Percentiles rank a stretch among this genome's conserved stretches.
Conservation (phyloP, 345 rosid species). For the Barbarea vulgaris region DNA sequence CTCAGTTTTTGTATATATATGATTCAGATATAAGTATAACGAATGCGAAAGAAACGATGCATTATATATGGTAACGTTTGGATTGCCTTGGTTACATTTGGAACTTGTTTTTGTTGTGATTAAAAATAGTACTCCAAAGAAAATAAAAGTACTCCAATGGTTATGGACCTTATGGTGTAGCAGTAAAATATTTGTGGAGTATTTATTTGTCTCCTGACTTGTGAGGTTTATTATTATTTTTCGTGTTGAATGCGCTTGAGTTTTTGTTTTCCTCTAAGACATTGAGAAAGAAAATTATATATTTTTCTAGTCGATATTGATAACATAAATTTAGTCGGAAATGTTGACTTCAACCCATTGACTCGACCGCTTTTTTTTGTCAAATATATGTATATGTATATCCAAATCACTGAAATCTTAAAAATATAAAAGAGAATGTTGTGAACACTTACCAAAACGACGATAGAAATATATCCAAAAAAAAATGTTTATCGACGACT, state of each 20-base stretch:
- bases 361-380: not conserved
- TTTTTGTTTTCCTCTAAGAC: not conserved
- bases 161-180: too few relatives aligned
- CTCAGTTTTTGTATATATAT: not conserved
- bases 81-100: not conserved
- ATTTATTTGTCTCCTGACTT: too few relatives aligned
- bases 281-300: not conserved
- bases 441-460: not conserved
- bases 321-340: constrained; percentile 18
- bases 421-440: not conserved
- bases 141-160: too few relatives aligned
- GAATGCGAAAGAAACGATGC: not conserved
- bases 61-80: not conserved
- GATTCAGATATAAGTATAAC: not conserved
- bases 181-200: not conserved
- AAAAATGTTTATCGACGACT: not conserved
- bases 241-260: not conserved
- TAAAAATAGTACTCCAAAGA: too few relatives aligned
- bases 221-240: not conserved
- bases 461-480: not conserved
- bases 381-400: not conserved
- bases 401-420: not conserved
- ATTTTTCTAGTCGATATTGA: not conserved
- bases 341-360: constrained; percentile 25
- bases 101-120: too few relatives aligned